Evolutionary conservation across 2,329 filamentous ascomycete genomes (phyloP), one percentile per base, ranked within the genome.

Genomic region (Talaromyces funiculosus): DNA sequence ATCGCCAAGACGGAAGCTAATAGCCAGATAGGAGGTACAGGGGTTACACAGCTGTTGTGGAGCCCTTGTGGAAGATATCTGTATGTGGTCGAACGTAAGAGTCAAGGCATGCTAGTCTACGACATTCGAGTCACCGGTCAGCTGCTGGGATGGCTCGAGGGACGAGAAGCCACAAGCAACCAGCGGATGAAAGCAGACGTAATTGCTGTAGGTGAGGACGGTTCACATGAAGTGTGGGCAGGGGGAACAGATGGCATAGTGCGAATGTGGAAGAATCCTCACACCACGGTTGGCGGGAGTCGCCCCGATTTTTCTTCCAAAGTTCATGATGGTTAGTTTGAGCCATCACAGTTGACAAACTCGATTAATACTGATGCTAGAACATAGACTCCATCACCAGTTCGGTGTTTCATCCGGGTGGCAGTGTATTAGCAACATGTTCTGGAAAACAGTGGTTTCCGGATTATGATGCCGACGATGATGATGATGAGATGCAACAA

Each of bases 151-250:
- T 81, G 79, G 70, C 72, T 86, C 51, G 69, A 73, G 53, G 77
- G 77, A 18, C 74, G 79, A 47, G 73, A 72, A 9, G 75, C 78
- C 1, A 53, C 71, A 7, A 84, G 82, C 1, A 82, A 81, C 53
- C 83, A 86, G 71, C 77, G 79, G n/a, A 68, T 87, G 61, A 79
- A 80, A 2, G 76, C 85, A 29, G 82, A 86, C 68, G 66, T 86
- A 4, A 73, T 76, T 10, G 55, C 70, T 31, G 64, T 67, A 63
- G 51, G 71, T 56, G 49, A 71, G 20, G 67, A 68, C 26, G 72
- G 70, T 10, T 72, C 75, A 8, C 77, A 81, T 65, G 82, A 86
- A 66, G 71, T 87, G 20, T 86, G 84, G 84, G 79, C 76, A 49
- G 85, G 85, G 9, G 84, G 84, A 0, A 77, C 71, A 0, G 84